Base-by-base conservation (phyloP, 768 basidiomycete genomes). In the Rhodotorula taiwanensis region DNA sequence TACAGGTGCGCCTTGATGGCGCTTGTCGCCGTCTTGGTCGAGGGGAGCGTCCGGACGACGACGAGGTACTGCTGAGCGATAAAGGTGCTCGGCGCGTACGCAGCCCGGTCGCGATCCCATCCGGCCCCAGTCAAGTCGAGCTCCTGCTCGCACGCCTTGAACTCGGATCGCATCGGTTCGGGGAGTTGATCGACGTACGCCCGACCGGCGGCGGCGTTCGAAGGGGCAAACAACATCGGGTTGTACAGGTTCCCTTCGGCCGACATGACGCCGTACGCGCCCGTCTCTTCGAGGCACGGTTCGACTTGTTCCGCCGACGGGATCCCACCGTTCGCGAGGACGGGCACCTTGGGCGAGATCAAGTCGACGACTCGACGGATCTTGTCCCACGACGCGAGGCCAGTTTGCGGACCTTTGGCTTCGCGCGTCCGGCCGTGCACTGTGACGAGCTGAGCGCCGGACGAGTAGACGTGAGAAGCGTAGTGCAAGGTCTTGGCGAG, bases 281-380 rank as follows among this genome's bases (percentile, higher is more conserved):
- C 89, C 0, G 95, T 99, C 52, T 83, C 82, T 28, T 82, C 81
- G 36, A 99, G 77, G 75, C 92, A 97, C 16, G 79, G 78, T 54
- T 81, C 80, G 51, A 97, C 82, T 75, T 98, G 93, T n/a, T 83
- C 80, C 48, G 86, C 82, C 75, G 85, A 89, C 18, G 97, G 83
- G 62, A 97, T 83, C 75, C 97, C 98, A 33, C 95, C 95, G 75
- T 99, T 99, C 0, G 94, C 93, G 74, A 99, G 89, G 7, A 99
- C 92, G 5, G 93, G 94, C 0, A 99, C 83, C 53, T 70, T 74
- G 20, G 52, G 55, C 1, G 83, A 83, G 42, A 98, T 89, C 1
- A 89, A 88, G 70, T 87, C 76, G 75, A 93, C 95, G 70, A 99
- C 91, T 0, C 89, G 88, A 13, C 81, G 82, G 72, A 99, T 97